Percentiles rank a stretch among this genome's conserved stretches.
Conservation (phyloP, 2,329 filamentous ascomycete species). For the Verticillium nonalfalfae region DNA sequence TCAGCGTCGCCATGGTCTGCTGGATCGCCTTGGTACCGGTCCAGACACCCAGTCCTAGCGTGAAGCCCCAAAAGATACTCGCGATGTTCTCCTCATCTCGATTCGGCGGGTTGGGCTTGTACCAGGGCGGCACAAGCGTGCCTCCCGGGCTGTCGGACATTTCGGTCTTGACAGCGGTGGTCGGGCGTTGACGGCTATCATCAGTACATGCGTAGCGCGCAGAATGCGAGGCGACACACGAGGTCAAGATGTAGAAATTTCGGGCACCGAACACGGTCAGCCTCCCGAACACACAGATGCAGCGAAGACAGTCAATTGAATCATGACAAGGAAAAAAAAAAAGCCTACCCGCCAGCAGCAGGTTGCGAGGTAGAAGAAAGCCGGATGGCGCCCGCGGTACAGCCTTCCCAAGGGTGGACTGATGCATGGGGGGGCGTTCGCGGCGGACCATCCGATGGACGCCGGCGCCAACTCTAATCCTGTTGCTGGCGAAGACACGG, state of each 20-base stretch:
- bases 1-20: constrained; percentile 25
- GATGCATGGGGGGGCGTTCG: not conserved
- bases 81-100: constrained; percentile 24
- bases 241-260: not conserved
- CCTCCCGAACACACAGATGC: not conserved
- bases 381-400: not conserved
- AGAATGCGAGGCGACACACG: not conserved
- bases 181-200: not conserved
- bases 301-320: not conserved
- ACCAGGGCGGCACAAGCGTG: not conserved
- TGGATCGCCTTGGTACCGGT: constrained; percentile 23
- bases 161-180: not conserved
- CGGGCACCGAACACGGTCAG: not conserved
- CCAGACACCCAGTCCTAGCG: constrained; percentile 26
- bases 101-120: not conserved
- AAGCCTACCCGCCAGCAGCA: not conserved
- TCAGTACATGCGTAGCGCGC: not conserved
- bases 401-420: not conserved
- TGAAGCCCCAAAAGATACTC: constrained; percentile 28
- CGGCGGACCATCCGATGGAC: not conserved
- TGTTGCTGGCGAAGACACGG: not conserved
- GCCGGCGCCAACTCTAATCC: not conserved
- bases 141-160: not conserved
- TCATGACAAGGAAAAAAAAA: not conserved
- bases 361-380: not conserved